Evolutionary conservation across 83 land plant species (phyloP).

Genomic region (Picea engelmannii): DNA sequence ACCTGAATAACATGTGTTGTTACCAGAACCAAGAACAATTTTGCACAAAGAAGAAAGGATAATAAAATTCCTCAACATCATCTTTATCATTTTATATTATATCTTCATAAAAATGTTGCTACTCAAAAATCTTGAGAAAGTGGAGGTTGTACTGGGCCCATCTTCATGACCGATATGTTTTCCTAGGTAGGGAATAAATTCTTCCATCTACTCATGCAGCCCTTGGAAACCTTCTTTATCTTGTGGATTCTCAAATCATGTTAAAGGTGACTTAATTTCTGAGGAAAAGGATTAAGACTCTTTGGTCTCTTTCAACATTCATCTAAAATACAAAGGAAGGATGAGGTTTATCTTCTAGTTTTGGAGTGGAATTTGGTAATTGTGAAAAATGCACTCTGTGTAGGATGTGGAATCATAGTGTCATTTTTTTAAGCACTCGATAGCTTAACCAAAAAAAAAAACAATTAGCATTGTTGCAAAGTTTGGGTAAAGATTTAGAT

Average conservation of each 20-base stretch:
- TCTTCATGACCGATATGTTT: neutral
- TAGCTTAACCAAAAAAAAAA: conserved; percentile 10
- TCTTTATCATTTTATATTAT: conserved; percentile 39
- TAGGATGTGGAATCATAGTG: conserved; percentile 42
- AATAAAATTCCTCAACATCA: conserved; percentile 14
- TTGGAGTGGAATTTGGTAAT: conserved; percentile 29
- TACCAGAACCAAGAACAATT: too few species aligned
- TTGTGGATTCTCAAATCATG: conserved; percentile 38
- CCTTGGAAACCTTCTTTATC: conserved; percentile 32
- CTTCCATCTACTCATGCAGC: conserved; percentile 31
- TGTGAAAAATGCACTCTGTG: conserved; percentile 37
- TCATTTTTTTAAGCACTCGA: conserved; percentile 22
- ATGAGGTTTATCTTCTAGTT: conserved; percentile 20
- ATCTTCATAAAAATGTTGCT: conserved; percentile 14
- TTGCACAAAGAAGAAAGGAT: conserved; percentile 8
- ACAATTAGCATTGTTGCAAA: conserved; percentile 31
- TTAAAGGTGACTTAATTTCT: conserved; percentile 15
- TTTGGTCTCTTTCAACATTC: conserved; percentile 43
- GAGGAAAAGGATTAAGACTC: conserved; percentile 23
- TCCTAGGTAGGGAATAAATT: conserved; percentile 20
- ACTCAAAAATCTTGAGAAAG: conserved; percentile 27
- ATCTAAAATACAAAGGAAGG: conserved; percentile 40
- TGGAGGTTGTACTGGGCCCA: conserved; percentile 31
- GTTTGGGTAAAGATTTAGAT: conserved; percentile 31
- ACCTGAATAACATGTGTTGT: too few species aligned